Evolutionary conservation across 345 rosid genomes (phyloP).

Genomic region (Kernera saxatilis): DNA sequence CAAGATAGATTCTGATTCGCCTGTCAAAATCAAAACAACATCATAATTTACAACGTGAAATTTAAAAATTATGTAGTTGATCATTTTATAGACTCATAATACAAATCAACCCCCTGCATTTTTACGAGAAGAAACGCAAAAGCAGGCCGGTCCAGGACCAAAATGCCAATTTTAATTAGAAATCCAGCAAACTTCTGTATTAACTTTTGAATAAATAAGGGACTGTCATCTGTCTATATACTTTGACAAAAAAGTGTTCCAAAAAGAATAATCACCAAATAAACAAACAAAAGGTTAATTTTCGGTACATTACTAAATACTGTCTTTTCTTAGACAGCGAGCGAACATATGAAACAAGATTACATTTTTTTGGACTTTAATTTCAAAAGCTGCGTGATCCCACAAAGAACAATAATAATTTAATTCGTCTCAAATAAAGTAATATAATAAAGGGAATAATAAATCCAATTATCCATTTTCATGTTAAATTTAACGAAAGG

Average conservation of each 20-base stretch:
- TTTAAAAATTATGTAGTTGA: not conserved
- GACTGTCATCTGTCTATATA: not conserved
- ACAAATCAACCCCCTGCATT: no score
- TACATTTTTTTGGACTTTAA: not conserved
- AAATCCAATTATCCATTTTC: constrained; percentile 12
- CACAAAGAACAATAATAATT: not conserved
- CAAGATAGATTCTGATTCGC: not conserved
- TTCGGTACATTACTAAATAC: constrained; percentile 12
- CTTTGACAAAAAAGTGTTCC: not conserved
- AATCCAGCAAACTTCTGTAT: not conserved
- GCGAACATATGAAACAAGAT: constrained; percentile 15
- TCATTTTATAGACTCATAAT: not conserved
- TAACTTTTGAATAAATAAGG: not conserved
- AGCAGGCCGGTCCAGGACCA: not conserved
- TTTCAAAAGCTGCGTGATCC: constrained; percentile 27
- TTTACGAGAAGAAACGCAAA: not conserved
- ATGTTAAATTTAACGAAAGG: not conserved
- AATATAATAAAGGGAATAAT: constrained; percentile 1
- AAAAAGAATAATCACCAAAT: not conserved
- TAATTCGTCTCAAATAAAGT: constrained; percentile 5
- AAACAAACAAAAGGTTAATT: constrained; percentile 15
- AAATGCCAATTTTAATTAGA: not conserved
- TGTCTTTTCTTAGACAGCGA: constrained; percentile 17
- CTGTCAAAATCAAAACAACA: not conserved
- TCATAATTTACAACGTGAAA: not conserved